Base-by-base conservation (phyloP, 495 filamentous ascomycete genomes). In the Penicillium canescens region DNA sequence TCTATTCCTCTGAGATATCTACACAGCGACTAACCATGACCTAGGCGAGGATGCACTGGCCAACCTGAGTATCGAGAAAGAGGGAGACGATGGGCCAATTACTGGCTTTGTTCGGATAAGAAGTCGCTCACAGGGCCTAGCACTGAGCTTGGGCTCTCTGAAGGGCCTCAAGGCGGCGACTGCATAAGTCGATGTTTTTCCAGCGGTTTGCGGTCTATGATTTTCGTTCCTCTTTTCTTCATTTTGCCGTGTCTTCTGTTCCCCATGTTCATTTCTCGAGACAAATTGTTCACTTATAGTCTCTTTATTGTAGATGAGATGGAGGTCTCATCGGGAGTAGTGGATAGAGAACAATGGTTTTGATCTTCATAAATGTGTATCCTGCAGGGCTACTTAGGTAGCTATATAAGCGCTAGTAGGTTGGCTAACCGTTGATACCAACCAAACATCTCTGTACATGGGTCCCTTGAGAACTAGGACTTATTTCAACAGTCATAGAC, bases 51-150 rank as follows among this genome's bases (percentile, higher is more conserved):
- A 99, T 77, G 95, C 95, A 40, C 76, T 99, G 54, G 95, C 95
- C 54, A 99, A 99, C 68, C 65, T 99, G 73, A 96, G 92, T 65
- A 96, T 99, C 62, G 95, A 99, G 67, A 94, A 96, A 75, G 91
- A 98, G 70, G 92, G 91, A 45, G 92, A 96, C 10, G 87, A 96
- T 65, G 94, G 95, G 24, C 92, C 92, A 6, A 88, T 99, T 55
- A 98, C 94, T 24, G 95, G 95, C n/a, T 99, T 99, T 69, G 90
- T 99, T 47, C 88, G 95, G 61, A 99, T 99, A 80, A 86, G 95
- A 73, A 96, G 92, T 79, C 88, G 95, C 61, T 96, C 91, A 5
- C 95, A 99, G 76, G 95, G 94, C 44, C 79, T 99, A 52, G 95
- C 95, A 3, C 76, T 99, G 54, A 96, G 92, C 70, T 77, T 99